Evolutionary conservation across 495 filamentous ascomycete species (phyloP).

Genomic region (Tuber borchii): DNA sequence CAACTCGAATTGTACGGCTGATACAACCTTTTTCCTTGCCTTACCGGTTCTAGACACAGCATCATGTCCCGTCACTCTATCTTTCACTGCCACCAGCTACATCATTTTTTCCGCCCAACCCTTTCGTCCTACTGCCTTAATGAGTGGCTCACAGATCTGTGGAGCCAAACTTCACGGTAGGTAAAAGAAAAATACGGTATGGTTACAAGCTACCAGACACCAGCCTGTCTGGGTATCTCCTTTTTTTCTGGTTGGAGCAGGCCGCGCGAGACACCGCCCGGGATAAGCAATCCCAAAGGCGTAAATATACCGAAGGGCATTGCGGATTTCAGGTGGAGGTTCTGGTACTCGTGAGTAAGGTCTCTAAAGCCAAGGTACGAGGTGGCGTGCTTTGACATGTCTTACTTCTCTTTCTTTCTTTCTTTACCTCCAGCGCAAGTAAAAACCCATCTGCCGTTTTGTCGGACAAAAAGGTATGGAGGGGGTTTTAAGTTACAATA

Average conservation of each 20-base stretch:
- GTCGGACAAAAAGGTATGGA: neutral
- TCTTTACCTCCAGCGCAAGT: neutral
- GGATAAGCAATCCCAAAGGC: neutral
- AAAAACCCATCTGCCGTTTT: neutral
- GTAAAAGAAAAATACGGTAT: neutral
- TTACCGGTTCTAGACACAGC: neutral
- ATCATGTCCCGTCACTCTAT: neutral
- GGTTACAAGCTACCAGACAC: neutral
- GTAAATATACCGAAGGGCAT: neutral
- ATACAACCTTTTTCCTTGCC: neutral
- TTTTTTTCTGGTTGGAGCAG: neutral
- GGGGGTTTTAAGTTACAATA: neutral
- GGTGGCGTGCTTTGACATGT: constrained; percentile 4
- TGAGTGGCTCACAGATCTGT: neutral
- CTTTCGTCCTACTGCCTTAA: neutral
- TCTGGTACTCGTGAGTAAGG: neutral
- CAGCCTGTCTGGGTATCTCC: neutral
- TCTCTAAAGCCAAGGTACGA: neutral
- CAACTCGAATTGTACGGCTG: neutral
- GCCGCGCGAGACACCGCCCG: neutral
- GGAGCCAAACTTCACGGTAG: neutral
- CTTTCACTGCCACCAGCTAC: neutral
- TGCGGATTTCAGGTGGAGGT: neutral
- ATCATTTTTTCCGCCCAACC: neutral
- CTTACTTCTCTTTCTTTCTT: neutral